Percentiles rank a stretch among this genome's conserved stretches.
Conservation (phyloP, 2,329 filamentous ascomycete species). For the Trichoderma asperellum region DNA sequence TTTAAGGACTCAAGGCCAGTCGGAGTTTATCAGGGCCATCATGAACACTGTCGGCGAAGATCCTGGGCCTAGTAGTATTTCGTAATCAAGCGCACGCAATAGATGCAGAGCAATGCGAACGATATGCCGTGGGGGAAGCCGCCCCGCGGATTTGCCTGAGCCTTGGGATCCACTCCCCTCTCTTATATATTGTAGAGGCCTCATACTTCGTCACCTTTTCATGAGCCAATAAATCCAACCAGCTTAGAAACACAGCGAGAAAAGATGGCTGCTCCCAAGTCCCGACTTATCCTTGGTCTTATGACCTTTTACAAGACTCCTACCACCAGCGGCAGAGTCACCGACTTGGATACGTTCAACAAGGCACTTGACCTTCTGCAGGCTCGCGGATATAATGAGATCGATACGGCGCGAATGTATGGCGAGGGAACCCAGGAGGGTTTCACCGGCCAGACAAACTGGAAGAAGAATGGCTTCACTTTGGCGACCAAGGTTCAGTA, state of each 20-base stretch:
- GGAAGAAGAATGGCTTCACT: slow-evolving; percentile 77
- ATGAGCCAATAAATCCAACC: too few species aligned
- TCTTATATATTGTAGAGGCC: slow-evolving; percentile 3
- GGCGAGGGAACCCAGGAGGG: slow-evolving; percentile 74
- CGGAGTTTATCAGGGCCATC: not conserved
- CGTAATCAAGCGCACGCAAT: not conserved
- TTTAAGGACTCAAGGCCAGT: not conserved
- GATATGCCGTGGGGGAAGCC: not conserved
- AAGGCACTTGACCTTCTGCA: slow-evolving; percentile 75
- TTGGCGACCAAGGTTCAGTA: slow-evolving; percentile 78
- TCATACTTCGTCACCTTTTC: not conserved
- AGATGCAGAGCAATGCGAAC: not conserved
- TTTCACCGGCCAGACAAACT: slow-evolving; percentile 73
- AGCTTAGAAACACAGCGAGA: not conserved
- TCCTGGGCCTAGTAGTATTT: not conserved
- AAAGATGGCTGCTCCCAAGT: slow-evolving; percentile 56
- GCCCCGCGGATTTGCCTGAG: not conserved
- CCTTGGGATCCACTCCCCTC: not conserved
- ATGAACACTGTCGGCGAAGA: not conserved
- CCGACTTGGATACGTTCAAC: slow-evolving; percentile 67
- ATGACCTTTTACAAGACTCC: slow-evolving; percentile 81
- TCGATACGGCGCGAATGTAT: slow-evolving; percentile 83
- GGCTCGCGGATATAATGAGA: slow-evolving; percentile 76
- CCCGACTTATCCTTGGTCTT: slow-evolving; percentile 77
- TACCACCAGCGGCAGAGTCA: slow-evolving; percentile 69